Evolutionary conservation across 768 basidiomycete genomes (phyloP), one percentile per base, ranked within the genome.

Genomic region (Hypsizygus marmoreus): DNA sequence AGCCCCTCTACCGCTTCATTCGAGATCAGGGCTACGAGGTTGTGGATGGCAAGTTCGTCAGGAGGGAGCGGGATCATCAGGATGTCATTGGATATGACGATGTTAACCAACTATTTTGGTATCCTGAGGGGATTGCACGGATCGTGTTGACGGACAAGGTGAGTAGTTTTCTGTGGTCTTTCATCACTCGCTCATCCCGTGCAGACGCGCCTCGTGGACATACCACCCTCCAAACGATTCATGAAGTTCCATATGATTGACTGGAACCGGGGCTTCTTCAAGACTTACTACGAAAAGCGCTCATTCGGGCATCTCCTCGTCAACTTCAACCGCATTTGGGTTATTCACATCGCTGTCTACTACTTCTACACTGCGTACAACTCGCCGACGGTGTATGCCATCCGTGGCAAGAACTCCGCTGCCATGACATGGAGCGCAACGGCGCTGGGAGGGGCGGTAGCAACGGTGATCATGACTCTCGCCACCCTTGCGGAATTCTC

Each of bases 261-360:
- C 52, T 99, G 97, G 97, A 87, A 88, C 59, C 78, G 86, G 20
- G 95, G 86, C 4, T 98, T 98, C 70, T 97, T 94, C 89, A 98
- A 99, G 75, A 98, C 95, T 0, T 99, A 98, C 69, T 93, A 87
- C 53, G 97, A 99, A 68, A 93, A 92, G 61, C 91, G 95, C 22
- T 93, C 94, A 0, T 91, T 95, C 67, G 88, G 92, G 31, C 95
- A 98, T 65, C 77, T 97, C 2, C 79, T 97, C 47, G 94, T 97
- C 79, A 97, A 98, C 77, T 98, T 98, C 76, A 97, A 95, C 94
- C 91, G 95, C 36, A 91, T 99, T 57, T 99, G 97, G 95, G 92
- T 97, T 67, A 87, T 95, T 52, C 95, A 97, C 71, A 73, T 98
- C 50, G 81, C 94, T 23, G 69, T 97, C 62, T 97, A 88, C 75